A percentile compares a stretch with the other conserved stretches of the same genome.
phyloP scores from a whole-genome alignment of 1,284 basidiomycete species.

The Tremellales sp. region DNA sequence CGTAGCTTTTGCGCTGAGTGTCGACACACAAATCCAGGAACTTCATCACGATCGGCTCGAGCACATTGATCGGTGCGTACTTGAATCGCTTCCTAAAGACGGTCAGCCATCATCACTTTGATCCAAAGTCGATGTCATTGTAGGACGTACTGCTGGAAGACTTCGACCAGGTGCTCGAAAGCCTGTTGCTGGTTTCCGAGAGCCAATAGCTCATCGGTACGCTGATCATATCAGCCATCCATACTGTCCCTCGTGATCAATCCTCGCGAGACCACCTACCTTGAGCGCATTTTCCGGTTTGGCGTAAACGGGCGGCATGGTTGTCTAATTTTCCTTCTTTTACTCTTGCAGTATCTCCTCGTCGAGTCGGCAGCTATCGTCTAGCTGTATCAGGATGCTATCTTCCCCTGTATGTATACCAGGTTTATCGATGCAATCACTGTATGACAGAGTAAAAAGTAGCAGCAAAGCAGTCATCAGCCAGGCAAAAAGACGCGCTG shows the following conservation, averaged over 20 bases:
- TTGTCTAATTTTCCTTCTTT: constrained; percentile 7
- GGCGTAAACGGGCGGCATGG: constrained; percentile 47
- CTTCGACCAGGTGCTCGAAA: constrained; percentile 48
- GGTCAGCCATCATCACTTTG: not conserved
- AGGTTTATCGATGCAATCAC: constrained; percentile 38
- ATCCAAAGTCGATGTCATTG: not conserved
- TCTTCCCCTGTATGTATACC: constrained; percentile 30
- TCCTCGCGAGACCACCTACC: constrained; percentile 26
- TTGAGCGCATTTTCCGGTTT: constrained; percentile 51
- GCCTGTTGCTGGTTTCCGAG: constrained; percentile 47
- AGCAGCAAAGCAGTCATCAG: too few species aligned
- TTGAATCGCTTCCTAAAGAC: constrained; percentile 73
- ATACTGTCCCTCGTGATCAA: not conserved
- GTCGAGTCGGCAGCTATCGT: constrained; percentile 1
- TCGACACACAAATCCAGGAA: constrained; percentile 91
- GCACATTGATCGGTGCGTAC: constrained; percentile 77
- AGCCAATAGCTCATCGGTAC: constrained; percentile 48
- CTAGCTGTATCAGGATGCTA: constrained; percentile 21
- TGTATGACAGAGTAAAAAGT: constrained; percentile 4
- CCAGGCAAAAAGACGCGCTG: too few species aligned
- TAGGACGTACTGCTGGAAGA: constrained; percentile 45
- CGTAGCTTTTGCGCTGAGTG: constrained; percentile 86
- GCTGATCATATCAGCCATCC: constrained; percentile 18
- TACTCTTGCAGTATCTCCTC: constrained; percentile 2
- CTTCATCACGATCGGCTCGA: constrained; percentile 90